Evolutionary conservation across 2,329 filamentous ascomycete species (phyloP).

Genomic region (Fonsecaea monophora): DNA sequence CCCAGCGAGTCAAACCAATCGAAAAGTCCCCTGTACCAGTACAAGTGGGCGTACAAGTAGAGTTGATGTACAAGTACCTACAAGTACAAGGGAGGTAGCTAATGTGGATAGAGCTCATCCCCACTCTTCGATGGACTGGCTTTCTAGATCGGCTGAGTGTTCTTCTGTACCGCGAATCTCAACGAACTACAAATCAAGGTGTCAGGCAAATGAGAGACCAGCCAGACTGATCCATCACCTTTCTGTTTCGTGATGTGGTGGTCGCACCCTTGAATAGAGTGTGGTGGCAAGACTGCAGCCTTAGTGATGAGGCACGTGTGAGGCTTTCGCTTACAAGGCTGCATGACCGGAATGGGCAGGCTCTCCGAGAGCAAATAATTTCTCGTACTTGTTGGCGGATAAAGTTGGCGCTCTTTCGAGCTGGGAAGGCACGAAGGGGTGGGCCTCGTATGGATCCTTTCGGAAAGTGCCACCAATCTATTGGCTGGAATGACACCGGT

Average conservation of each 20-base stretch:
- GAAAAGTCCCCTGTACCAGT: no score
- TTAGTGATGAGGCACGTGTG: slow-evolving; percentile 1
- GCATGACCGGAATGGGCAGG: slow-evolving; percentile 9
- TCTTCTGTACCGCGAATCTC: no score
- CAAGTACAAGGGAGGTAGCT: background rate
- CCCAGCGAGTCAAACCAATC: no score
- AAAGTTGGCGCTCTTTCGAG: no score
- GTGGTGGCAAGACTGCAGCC: background rate
- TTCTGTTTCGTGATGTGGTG: background rate
- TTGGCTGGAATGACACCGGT: slow-evolving; percentile 25
- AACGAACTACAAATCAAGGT: background rate
- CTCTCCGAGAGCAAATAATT: background rate
- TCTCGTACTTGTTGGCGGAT: no score
- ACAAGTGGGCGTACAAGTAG: no score
- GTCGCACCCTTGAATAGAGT: background rate
- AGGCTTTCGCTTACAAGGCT: background rate
- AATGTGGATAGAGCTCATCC: background rate
- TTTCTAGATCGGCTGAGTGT: no score
- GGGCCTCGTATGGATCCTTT: background rate
- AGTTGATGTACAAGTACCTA: no score
- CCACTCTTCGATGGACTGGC: no score
- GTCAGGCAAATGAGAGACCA: background rate
- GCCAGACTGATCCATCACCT: background rate
- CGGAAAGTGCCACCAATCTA: background rate
- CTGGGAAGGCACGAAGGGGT: background rate